Conservation (phyloP, 2,329 filamentous ascomycete species). For the Ceratocystis cubensis region DNA sequence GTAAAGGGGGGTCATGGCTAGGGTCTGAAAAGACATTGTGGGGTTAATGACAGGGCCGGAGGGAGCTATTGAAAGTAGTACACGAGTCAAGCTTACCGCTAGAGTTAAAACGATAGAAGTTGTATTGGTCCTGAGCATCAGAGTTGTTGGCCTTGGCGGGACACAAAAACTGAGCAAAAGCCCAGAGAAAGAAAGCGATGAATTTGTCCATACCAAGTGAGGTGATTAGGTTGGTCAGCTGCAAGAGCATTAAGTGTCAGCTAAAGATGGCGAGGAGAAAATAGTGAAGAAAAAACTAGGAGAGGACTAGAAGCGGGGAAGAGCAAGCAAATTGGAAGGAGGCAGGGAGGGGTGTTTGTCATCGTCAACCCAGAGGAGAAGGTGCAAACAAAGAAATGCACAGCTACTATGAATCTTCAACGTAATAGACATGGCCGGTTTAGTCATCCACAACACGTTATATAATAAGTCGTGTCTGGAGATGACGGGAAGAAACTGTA, state of each 20-base stretch:
- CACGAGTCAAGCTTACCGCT: neutral
- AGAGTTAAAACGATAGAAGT: neutral
- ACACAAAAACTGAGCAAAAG: neutral
- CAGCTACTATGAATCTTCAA: neutral
- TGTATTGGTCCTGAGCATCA: neutral
- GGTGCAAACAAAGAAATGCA: neutral
- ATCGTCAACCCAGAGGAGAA: neutral
- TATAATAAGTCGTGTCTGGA: no score
- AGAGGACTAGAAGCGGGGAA: neutral
- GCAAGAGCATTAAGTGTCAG: neutral
- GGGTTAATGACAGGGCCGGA: neutral
- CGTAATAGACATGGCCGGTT: neutral
- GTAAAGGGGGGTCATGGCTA: neutral
- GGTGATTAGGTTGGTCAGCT: neutral
- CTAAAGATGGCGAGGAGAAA: neutral
- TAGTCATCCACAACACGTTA: neutral
- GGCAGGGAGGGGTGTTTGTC: neutral
- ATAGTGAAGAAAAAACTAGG: neutral
- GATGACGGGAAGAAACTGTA: no score
- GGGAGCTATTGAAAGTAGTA: neutral
- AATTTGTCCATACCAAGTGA: neutral
- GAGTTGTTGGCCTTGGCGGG: neutral
- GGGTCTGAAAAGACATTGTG: neutral
- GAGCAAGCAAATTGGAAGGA: neutral
- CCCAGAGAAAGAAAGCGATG: neutral